phyloP scores from a whole-genome alignment of 148 eudicot genomes.

The Cornus controversa region DNA sequence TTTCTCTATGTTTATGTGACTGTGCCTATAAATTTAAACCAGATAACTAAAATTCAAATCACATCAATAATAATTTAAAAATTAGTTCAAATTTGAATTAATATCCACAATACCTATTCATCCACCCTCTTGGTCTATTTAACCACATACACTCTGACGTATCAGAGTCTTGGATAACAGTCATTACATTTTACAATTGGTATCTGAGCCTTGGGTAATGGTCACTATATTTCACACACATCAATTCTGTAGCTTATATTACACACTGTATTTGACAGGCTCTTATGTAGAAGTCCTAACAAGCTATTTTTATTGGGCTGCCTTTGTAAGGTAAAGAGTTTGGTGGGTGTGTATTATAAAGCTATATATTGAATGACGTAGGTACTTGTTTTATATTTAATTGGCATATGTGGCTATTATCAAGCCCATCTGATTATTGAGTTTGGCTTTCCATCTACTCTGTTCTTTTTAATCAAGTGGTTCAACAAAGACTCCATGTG shows the following conservation, averaged over 20 bases:
- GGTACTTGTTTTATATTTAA: neutral
- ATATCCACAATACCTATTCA: too few relatives aligned
- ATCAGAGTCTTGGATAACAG: too few relatives aligned
- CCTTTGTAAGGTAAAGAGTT: neutral
- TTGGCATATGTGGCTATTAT: neutral
- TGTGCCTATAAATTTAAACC: too few relatives aligned
- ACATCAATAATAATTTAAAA: too few relatives aligned
- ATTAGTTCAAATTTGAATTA: too few relatives aligned
- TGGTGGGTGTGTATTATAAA: neutral
- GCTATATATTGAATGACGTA: neutral
- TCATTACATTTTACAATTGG: slow-evolving; percentile 18
- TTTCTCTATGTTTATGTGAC: too few relatives aligned
- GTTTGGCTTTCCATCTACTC: neutral
- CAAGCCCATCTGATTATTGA: neutral
- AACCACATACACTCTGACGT: too few relatives aligned
- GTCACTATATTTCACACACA: too few relatives aligned
- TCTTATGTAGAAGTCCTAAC: neutral
- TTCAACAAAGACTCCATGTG: neutral
- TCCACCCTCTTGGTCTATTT: too few relatives aligned
- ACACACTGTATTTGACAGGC: neutral
- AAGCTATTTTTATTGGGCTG: neutral
- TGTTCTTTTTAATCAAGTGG: neutral
- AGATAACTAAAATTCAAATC: too few relatives aligned
- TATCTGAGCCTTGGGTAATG: neutral
- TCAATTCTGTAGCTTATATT: too few relatives aligned